Evolutionary conservation across 164 flowering plant genomes (phyloP), one percentile per base, ranked within the genome.

Genomic region (Malania oleifera): DNA sequence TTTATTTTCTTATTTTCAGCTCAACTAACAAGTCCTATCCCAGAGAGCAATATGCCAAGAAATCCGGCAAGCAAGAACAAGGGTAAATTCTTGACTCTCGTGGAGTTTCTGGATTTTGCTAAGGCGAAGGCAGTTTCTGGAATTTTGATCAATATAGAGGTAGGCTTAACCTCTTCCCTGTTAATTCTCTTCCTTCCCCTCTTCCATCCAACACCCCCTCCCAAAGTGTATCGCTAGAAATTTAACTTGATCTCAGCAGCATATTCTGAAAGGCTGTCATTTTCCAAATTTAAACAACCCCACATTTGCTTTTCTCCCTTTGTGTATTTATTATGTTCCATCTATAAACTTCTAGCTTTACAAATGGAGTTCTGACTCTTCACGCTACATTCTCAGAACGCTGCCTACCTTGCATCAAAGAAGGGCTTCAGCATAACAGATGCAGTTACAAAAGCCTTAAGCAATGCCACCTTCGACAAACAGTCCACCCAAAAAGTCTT

Each of bases 401-500:
- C 96, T 51, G 78, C 96, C 14, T 87, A 79, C 75, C 78, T 93
- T 17, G 97, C 96, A 58, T 77, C 92, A 25, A 84, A 81, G 72
- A 78, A 83, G 71, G 91, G 91, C 20, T 77, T 90, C 0, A 75
- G 66, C 78, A 65, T 86, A 1, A 63, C 74, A 9, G 83, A 69
- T 56, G 72, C 75, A 0, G 93, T 85, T 11, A 40, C 57, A 13
- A 61, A 61, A 0, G 93, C 96, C 52, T 72, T 95, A 57, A 68
- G 26, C 54, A 84, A 85, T 52, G 91, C 93, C 24, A 80, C 83
- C 12, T 70, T 82, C 4, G 91, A 89, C 69, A 81, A 87, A 65
- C 82, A 78, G 67, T 61, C 78, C 0, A 79, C 84, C 17, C 95
- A 85, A 54, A 68, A 79, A 67, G 87, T 88, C 45, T 20, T 81